Evolutionary conservation across 768 basidiomycete genomes (phyloP).

Genomic region (Mrakia hoshinonis): DNA sequence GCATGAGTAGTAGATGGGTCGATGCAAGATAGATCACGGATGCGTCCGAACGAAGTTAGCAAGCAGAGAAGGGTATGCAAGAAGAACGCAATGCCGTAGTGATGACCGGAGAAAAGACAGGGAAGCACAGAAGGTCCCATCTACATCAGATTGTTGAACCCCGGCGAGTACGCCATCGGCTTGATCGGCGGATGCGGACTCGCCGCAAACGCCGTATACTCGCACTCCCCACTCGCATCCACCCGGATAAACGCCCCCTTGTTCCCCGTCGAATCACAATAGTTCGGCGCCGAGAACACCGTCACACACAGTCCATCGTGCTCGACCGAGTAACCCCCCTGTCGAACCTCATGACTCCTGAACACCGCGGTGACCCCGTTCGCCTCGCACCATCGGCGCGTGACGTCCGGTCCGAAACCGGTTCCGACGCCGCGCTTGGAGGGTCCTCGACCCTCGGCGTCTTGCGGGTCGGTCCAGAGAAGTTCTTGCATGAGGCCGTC

Average conservation of each 20-base stretch:
- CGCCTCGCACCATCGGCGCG: slow-evolving; percentile 73
- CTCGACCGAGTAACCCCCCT: slow-evolving; percentile 91
- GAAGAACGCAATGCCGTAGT: background rate
- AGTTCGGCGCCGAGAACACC: slow-evolving; percentile 65
- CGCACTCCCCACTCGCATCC: slow-evolving; percentile 52
- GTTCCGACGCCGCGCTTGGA: slow-evolving; percentile 96
- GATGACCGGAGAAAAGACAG: background rate
- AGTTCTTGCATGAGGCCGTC: slow-evolving; percentile 83
- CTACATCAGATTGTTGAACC: slow-evolving; percentile 25
- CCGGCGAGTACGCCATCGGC: slow-evolving; percentile 27
- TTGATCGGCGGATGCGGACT: slow-evolving; percentile 9
- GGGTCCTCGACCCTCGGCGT: slow-evolving; percentile 76
- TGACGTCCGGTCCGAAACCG: slow-evolving; percentile 81
- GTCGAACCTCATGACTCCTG: slow-evolving; percentile 93
- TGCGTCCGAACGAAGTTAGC: no score
- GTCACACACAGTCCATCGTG: slow-evolving; percentile 85
- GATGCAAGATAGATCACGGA: no score
- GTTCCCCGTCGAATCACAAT: slow-evolving; percentile 41
- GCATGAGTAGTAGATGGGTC: no score
- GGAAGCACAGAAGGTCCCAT: no score
- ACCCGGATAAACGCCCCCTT: slow-evolving; percentile 27
- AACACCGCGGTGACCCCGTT: slow-evolving; percentile 82
- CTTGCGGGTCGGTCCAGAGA: slow-evolving; percentile 95
- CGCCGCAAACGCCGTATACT: slow-evolving; percentile 68
- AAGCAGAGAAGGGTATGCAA: background rate